phyloP scores from a whole-genome alignment of 371 early-diverging fungal species.

The Umbelopsis sp. region DNA sequence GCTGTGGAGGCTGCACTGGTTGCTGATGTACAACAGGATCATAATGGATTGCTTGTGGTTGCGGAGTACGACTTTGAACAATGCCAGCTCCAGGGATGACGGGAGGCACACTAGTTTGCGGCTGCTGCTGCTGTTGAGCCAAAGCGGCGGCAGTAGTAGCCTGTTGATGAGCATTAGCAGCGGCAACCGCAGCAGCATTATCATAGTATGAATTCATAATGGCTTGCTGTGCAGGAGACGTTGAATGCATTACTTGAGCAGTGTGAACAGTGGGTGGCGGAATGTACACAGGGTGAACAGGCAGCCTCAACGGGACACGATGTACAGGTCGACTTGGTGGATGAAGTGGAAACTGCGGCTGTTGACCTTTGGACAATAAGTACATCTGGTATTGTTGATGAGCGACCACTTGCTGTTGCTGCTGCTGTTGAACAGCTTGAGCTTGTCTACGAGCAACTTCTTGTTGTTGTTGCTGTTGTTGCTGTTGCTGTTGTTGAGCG shows the following conservation, averaged over 20 bases:
- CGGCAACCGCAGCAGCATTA: constrained; percentile 9
- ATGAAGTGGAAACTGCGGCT: constrained; percentile 32
- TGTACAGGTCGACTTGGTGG: constrained; percentile 29
- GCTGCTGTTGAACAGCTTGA: constrained; percentile 22
- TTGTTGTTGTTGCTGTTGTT: constrained; percentile 28
- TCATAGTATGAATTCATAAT: constrained; percentile 20
- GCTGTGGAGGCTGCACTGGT: constrained; percentile 12
- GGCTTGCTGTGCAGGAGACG: constrained; percentile 20
- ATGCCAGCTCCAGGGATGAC: background rate
- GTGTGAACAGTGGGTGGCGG: constrained; percentile 21
- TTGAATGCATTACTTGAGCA: constrained; percentile 18
- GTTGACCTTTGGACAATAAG: constrained; percentile 33
- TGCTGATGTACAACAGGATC: constrained; percentile 1
- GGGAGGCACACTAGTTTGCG: constrained; percentile 15
- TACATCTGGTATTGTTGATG: constrained; percentile 25
- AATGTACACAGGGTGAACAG: constrained; percentile 33
- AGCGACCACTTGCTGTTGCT: constrained; percentile 27
- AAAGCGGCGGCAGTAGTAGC: background rate
- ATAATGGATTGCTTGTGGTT: constrained; percentile 9
- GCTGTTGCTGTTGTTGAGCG: constrained; percentile 29
- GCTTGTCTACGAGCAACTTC: constrained; percentile 23
- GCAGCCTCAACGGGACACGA: constrained; percentile 36
- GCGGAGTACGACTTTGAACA: constrained; percentile 9
- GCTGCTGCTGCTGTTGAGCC: constrained; percentile 17
- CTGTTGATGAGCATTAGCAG: constrained; percentile 17